These are phyloP conservation scores for Diaporthe vexans DNA, from an alignment of 2,329 filamentous ascomycete species.

Conservation along the genomic window DNA sequence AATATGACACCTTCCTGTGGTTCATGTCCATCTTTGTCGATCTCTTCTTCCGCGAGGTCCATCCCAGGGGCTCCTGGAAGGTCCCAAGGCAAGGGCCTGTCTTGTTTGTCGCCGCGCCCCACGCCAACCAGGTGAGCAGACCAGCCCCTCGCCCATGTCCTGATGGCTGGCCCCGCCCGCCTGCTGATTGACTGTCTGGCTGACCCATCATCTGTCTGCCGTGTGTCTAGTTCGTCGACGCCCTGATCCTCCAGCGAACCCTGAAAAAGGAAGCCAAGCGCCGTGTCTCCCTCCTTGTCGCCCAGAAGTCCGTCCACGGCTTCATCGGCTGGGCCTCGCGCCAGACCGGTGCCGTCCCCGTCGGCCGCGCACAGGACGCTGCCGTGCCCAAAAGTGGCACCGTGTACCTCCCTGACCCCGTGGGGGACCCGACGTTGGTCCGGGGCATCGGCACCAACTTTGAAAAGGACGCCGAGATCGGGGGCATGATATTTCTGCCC, in stretches of 20 bases:
- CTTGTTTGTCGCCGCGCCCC: slow-evolving; percentile 95
- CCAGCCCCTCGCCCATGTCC: neutral
- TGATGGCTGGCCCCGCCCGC: slow-evolving; percentile 32
- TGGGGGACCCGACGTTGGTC: slow-evolving; percentile 85
- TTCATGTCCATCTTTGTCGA: slow-evolving; percentile 87
- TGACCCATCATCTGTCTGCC: neutral
- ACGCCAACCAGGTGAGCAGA: slow-evolving; percentile 88
- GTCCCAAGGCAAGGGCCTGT: slow-evolving; percentile 90
- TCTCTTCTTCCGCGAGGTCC: slow-evolving; percentile 97
- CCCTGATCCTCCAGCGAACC: slow-evolving; percentile 91
- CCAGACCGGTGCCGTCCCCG: slow-evolving; percentile 90
- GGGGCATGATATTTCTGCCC: slow-evolving; percentile 89
- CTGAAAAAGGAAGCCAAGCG: slow-evolving; percentile 88
- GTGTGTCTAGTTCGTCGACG: slow-evolving; percentile 85
- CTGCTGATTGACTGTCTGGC: neutral
- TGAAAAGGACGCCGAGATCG: slow-evolving; percentile 79
- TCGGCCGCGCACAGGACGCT: slow-evolving; percentile 90
- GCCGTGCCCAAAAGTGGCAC: slow-evolving; percentile 84
- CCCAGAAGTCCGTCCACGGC: slow-evolving; percentile 93
- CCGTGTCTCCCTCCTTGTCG: slow-evolving; percentile 92
- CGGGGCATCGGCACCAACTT: slow-evolving; percentile 88
- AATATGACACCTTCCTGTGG: slow-evolving; percentile 85
- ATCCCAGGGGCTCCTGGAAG: slow-evolving; percentile 95
- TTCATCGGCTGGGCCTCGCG: slow-evolving; percentile 92
- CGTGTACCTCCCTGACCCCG: slow-evolving; percentile 90